These are phyloP conservation scores for Diospyros lotus DNA, from an alignment of 148 eudicot genomes.

Conservation along the genomic window DNA sequence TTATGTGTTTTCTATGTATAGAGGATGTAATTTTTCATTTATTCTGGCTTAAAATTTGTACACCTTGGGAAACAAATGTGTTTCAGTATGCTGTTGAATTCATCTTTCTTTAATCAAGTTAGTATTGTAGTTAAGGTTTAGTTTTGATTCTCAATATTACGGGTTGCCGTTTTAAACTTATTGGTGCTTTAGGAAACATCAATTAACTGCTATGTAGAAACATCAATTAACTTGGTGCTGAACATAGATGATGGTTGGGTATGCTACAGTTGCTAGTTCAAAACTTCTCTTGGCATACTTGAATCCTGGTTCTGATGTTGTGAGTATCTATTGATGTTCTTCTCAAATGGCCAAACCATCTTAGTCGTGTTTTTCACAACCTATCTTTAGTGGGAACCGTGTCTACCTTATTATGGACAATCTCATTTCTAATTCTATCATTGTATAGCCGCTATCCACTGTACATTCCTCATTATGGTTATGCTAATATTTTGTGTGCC, in stretches of 20 bases:
- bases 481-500: no score
- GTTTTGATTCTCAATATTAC: background rate
- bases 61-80: background rate
- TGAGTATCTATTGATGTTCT: no score
- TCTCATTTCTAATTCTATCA: no score
- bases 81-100: slow-evolving; percentile 1
- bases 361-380: no score
- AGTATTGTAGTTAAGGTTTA: background rate
- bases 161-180: background rate
- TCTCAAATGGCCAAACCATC: no score
- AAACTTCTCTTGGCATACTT: no score
- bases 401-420: no score
- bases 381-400: no score
- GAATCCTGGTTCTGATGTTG: no score
- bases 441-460: no score
- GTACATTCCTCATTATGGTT: no score
- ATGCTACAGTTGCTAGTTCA: no score
- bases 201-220: background rate
- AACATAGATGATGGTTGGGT: background rate
- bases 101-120: background rate
- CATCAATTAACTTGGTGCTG: background rate
- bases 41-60: slow-evolving; percentile 1
- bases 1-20: background rate
- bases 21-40: background rate
- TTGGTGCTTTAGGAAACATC: background rate